A percentile compares a stretch with the other conserved stretches of the same genome.
Conservation (phyloP, 2,329 filamentous ascomycete species). For the Trichoderma polysporum region DNA sequence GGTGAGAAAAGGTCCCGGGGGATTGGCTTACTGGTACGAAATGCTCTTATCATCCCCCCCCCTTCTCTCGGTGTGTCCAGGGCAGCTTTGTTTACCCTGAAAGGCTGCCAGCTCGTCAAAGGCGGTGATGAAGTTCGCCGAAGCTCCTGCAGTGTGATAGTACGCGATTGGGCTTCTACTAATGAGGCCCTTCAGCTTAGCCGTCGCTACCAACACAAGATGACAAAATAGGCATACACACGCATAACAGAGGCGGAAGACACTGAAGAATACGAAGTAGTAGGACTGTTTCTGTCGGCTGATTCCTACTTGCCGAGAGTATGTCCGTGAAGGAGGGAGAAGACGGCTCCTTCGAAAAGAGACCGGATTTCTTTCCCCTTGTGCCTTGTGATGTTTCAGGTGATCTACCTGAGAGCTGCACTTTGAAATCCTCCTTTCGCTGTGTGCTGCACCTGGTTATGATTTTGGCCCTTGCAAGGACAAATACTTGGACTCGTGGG, state of each 20-base stretch:
- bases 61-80: background rate
- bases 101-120: background rate
- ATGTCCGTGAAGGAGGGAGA: constrained; percentile 14
- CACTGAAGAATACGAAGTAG: background rate
- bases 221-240: background rate
- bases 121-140: constrained; percentile 16
- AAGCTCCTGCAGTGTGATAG: background rate
- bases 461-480: background rate
- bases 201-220: background rate
- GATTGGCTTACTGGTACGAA: constrained; percentile 7
- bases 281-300: background rate
- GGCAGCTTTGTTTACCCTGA: background rate
- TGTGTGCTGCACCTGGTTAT: background rate
- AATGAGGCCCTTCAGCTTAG: background rate
- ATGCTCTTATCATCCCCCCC: background rate
- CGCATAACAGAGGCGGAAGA: background rate
- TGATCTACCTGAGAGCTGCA: constrained; percentile 1
- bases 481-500: background rate
- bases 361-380: background rate
- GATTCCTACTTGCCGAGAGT: constrained; percentile 18
- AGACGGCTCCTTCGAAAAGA: background rate
- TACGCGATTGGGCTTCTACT: background rate
- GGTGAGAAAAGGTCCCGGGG: constrained; percentile 7
- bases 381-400: background rate
- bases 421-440: background rate